phyloP scores from a whole-genome alignment of 495 filamentous ascomycete genomes.

The Stereocaulon alpinum region DNA sequence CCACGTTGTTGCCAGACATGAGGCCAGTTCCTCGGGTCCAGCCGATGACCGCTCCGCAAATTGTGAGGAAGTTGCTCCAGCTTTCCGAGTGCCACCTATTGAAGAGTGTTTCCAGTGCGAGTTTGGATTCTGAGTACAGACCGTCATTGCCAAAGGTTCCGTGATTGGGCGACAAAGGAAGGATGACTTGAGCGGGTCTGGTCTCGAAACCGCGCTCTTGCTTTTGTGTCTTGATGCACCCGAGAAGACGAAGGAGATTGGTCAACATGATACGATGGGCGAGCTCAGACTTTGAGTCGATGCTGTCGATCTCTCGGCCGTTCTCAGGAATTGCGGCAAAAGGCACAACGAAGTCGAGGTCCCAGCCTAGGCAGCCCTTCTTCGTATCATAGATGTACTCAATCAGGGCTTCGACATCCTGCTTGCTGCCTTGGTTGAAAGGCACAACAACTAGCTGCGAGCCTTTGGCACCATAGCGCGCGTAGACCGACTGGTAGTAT shows the following conservation, averaged over 20 bases:
- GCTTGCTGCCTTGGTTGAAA: conserved; percentile 97
- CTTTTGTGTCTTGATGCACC: conserved; percentile 85
- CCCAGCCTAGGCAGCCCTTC: conserved; percentile 84
- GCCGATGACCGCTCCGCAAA: conserved; percentile 96
- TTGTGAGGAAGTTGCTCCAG: conserved; percentile 96
- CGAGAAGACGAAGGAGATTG: conserved; percentile 84
- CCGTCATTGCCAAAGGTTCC: conserved; percentile 97
- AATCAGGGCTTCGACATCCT: conserved; percentile 87
- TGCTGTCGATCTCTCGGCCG: conserved; percentile 91
- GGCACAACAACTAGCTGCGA: conserved; percentile 96
- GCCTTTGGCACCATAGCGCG: conserved; percentile 81
- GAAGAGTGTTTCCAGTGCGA: conserved; percentile 94
- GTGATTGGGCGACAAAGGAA: conserved; percentile 95
- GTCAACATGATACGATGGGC: conserved; percentile 99
- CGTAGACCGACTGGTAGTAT: conserved; percentile 98
- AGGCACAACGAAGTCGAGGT: conserved; percentile 90
- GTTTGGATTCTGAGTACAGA: conserved; percentile 96
- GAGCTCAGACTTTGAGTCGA: conserved; percentile 96
- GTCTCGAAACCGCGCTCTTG: conserved; percentile 79
- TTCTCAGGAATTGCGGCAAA: conserved; percentile 98
- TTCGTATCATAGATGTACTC: conserved; percentile 97
- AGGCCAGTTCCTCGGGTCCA: conserved; percentile 98
- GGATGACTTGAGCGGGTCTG: conserved; percentile 88
- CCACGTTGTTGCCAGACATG: conserved; percentile 97
- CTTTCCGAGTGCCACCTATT: conserved; percentile 97